phyloP scores from a whole-genome alignment of 169 alveolate genomes.

The Plasmodium gaboni region DNA sequence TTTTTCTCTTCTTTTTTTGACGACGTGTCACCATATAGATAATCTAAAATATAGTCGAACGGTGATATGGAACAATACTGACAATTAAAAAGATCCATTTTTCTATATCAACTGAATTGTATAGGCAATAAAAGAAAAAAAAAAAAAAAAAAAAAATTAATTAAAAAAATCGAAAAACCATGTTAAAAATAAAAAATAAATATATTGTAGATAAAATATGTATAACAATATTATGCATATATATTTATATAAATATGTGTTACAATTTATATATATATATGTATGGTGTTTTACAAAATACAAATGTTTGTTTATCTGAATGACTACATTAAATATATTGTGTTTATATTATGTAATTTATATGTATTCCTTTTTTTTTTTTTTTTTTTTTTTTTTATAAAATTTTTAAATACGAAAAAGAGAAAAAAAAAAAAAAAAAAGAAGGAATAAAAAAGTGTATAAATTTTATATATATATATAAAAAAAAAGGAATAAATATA shows the following conservation, averaged over 20 bases:
- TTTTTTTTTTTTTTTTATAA: no score
- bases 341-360: no score
- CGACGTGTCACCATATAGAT: slow-evolving; percentile 64
- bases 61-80: slow-evolving; percentile 75
- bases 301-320: no score
- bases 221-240: neutral
- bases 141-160: slow-evolving; percentile 21
- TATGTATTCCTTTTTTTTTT: no score
- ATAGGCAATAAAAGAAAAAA: slow-evolving; percentile 8
- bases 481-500: no score
- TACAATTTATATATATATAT: neutral
- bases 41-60: slow-evolving; percentile 63
- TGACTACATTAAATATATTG: no score
- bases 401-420: no score
- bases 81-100: slow-evolving; percentile 73
- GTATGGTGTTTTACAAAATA: no score
- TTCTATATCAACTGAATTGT: slow-evolving; percentile 12
- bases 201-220: slow-evolving; percentile 22
- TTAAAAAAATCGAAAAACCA: slow-evolving; percentile 20
- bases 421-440: no score
- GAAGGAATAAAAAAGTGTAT: no score
- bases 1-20: slow-evolving; percentile 63
- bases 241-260: slow-evolving; percentile 5
- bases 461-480: no score
- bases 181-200: slow-evolving; percentile 17